Percentiles rank a stretch among this genome's conserved stretches.
These are phyloP conservation scores for Prunus mume DNA, from an alignment of 306 rosid species.

Conservation along the genomic window DNA sequence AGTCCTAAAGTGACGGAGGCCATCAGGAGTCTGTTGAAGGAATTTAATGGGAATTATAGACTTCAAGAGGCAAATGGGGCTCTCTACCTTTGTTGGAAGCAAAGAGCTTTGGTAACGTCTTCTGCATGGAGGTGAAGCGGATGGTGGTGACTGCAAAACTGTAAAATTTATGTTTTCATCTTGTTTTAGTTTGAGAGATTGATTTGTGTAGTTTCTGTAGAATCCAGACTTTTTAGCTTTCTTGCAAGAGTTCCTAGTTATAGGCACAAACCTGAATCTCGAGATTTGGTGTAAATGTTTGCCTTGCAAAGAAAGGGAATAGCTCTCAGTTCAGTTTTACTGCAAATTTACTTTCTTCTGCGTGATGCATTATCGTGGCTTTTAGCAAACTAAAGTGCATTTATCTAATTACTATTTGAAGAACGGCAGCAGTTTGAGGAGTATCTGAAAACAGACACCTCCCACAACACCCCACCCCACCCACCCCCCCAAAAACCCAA, in stretches of 20 bases:
- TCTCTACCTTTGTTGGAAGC: slow-evolving; percentile 72
- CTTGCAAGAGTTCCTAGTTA: slow-evolving; percentile 11
- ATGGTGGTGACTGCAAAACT: neutral
- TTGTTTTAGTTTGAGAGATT: slow-evolving; percentile 14
- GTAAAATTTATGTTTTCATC: slow-evolving; percentile 21
- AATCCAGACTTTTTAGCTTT: slow-evolving; percentile 18
- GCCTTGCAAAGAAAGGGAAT: slow-evolving; percentile 5
- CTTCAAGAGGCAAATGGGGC: slow-evolving; percentile 43
- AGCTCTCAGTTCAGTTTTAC: neutral
- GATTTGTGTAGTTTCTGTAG: slow-evolving; percentile 30
- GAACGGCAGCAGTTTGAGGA: too few relatives aligned
- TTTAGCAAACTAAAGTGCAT: neutral
- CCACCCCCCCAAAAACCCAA: too few relatives aligned
- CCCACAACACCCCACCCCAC: too few relatives aligned
- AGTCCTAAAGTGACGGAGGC: slow-evolving; percentile 45
- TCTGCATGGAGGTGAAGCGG: slow-evolving; percentile 74
- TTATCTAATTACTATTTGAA: neutral
- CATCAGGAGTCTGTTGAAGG: slow-evolving; percentile 43
- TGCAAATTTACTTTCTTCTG: neutral
- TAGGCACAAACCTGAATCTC: slow-evolving; percentile 22
- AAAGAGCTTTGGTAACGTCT: slow-evolving; percentile 54
- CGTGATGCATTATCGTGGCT: neutral
- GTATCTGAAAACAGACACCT: too few relatives aligned
- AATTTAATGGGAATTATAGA: slow-evolving; percentile 50
- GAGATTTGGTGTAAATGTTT: slow-evolving; percentile 36